phyloP scores from a whole-genome alignment of 2,329 filamentous ascomycete species.

The Diaporthe ampelina region DNA sequence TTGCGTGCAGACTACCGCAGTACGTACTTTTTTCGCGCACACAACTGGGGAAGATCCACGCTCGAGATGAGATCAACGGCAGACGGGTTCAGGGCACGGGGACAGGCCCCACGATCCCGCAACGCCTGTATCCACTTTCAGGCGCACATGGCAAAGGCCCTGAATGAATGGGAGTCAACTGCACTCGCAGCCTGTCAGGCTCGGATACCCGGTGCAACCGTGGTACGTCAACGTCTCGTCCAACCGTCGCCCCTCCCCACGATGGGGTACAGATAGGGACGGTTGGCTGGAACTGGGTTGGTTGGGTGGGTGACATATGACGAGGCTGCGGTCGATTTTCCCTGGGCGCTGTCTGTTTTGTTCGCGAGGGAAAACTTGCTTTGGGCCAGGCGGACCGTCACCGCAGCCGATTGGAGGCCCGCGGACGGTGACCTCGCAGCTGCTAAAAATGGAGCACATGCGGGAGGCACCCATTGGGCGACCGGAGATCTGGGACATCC shows the following conservation, averaged over 20 bases:
- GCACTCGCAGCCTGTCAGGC: conserved; percentile 11
- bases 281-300: conserved; percentile 10
- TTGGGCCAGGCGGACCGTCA: conserved; percentile 28
- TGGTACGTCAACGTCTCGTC: conserved; percentile 9
- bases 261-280: not conserved
- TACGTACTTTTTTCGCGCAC: conserved; percentile 7
- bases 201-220: not conserved
- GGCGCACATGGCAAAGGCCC: conserved; percentile 28
- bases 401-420: conserved; percentile 35
- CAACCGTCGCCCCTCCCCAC: not conserved
- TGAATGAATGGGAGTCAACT: conserved; percentile 1
- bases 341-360: not conserved
- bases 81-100: conserved; percentile 6
- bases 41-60: conserved; percentile 30
- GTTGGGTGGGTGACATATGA: conserved; percentile 24
- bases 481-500: conserved; percentile 35
- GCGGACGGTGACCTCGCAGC: conserved; percentile 14
- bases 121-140: conserved; percentile 6
- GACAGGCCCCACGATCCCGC: conserved; percentile 30
- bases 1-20: conserved; percentile 3
- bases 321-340: conserved; percentile 11
- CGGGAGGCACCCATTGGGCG: conserved; percentile 27
- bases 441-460: conserved; percentile 38
- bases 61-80: conserved; percentile 28
- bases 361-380: conserved; percentile 34